phyloP scores from a whole-genome alignment of 1,284 basidiomycete species.

The Ganoderma boninense region DNA sequence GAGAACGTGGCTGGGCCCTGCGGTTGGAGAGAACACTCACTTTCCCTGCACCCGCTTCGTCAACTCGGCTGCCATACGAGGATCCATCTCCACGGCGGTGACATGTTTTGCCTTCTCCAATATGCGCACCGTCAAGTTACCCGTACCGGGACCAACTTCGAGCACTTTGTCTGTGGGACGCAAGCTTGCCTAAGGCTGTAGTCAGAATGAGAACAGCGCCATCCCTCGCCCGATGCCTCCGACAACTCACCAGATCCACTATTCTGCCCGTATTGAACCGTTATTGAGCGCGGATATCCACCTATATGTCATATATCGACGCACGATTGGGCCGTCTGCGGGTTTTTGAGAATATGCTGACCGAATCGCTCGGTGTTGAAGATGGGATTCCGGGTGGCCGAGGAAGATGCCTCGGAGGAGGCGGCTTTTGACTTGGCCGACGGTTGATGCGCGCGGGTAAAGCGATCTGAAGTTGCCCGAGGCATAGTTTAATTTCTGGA shows the following conservation, averaged over 20 bases:
- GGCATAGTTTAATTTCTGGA: slow-evolving; percentile 72
- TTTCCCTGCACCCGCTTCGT: slow-evolving; percentile 98
- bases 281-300: neutral
- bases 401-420: slow-evolving; percentile 53
- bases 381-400: slow-evolving; percentile 76
- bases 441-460: slow-evolving; percentile 79
- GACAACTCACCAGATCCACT: slow-evolving; percentile 69
- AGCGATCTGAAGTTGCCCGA: slow-evolving; percentile 87
- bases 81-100: slow-evolving; percentile 98
- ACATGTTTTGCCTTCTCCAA: slow-evolving; percentile 94
- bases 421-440: slow-evolving; percentile 66
- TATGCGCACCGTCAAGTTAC: slow-evolving; percentile 95
- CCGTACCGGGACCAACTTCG: slow-evolving; percentile 98
- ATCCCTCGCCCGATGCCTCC: neutral
- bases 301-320: slow-evolving; percentile 40
- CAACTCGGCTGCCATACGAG: slow-evolving; percentile 97
- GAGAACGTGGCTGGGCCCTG: slow-evolving; percentile 3
- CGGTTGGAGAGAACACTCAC: slow-evolving; percentile 60
- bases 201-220: slow-evolving; percentile 14
- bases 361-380: slow-evolving; percentile 96
- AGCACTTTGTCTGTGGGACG: slow-evolving; percentile 96
- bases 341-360: slow-evolving; percentile 98
- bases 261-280: slow-evolving; percentile 57
- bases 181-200: slow-evolving; percentile 78
- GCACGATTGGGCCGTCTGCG: slow-evolving; percentile 87